These are phyloP conservation scores for Pseudogymnoascus sp. DNA, from an alignment of 2,329 filamentous ascomycete species.

Conservation along the genomic window DNA sequence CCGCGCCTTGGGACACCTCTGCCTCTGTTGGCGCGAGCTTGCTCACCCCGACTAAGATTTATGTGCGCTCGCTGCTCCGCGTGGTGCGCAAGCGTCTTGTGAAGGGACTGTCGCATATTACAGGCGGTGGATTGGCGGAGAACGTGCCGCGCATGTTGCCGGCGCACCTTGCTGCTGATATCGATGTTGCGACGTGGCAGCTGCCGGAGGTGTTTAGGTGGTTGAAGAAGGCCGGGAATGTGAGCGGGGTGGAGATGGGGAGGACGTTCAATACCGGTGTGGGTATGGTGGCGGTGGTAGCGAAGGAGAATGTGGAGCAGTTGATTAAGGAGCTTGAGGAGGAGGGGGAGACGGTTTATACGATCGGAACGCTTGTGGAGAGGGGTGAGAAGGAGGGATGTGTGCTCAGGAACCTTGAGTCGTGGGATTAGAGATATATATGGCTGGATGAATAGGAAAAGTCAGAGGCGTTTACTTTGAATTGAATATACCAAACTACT, in stretches of 20 bases:
- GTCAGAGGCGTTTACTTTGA: constrained; percentile 6
- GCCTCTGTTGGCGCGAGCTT: constrained; percentile 67
- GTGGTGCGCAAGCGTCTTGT: constrained; percentile 57
- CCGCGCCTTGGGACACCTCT: constrained; percentile 67
- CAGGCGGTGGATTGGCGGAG: constrained; percentile 84
- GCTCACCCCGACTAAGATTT: constrained; percentile 86
- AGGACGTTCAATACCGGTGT: constrained; percentile 92
- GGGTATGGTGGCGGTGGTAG: constrained; percentile 87
- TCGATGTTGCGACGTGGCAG: constrained; percentile 71
- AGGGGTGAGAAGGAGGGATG: constrained; percentile 53
- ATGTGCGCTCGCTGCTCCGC: constrained; percentile 74
- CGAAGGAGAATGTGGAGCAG: constrained; percentile 52
- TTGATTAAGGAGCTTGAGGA: constrained; percentile 55
- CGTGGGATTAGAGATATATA: constrained; percentile 23
- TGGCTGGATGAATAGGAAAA: neutral
- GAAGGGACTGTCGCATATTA: constrained; percentile 96
- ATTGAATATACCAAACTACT: constrained; percentile 9
- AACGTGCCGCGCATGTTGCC: constrained; percentile 95
- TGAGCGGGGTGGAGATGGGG: constrained; percentile 74
- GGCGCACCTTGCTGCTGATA: constrained; percentile 65
- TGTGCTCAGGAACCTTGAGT: constrained; percentile 50
- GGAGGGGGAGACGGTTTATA: constrained; percentile 70
- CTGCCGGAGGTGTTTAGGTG: constrained; percentile 77
- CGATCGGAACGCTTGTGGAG: constrained; percentile 64
- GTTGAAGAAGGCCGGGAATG: constrained; percentile 68